Base-by-base conservation (phyloP, 345 rosid genomes). In the Conringia planisiliqua region DNA sequence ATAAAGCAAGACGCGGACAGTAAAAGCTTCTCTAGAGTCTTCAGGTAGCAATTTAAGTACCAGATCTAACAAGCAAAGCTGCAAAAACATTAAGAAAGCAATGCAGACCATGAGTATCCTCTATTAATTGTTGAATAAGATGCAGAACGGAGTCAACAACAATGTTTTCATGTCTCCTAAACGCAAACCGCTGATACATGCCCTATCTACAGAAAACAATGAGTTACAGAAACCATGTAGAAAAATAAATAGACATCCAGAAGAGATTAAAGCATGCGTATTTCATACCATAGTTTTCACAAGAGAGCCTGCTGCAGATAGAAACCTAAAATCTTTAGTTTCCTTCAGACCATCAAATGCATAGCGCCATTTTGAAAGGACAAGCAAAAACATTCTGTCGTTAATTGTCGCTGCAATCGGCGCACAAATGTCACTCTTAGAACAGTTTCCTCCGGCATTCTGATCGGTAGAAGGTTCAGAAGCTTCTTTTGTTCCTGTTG, bases 351-450 rank as follows among this genome's bases (percentile, higher is more conserved):
- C 87, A 59, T 95, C 97, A 85, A 86, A 89, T 57, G 93, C 90
- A 79, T 56, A 47, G 50, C 86, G 91, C 99, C 99, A 95, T 72
- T 82, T 92, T 43, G 96, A 92, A 66, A 86, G 76, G 75, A 95
- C 88, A 59, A 95, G 85, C 61, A 56, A 52, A 81, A 95, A 92
- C 99, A 92, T 90, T 57, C 92, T 84, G 80, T 95, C 97, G 67
- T 90, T 87, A 83, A 92, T 87, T 50, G 99, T 79, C 80, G 87
- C 88, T 69, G 99, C 92, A 81, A 95, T 86, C 14, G 99, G 99
- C 65, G 97, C 97, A 77, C 99, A 95, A 48, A 89, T 68, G 82
- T 86, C 86, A 75, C 87, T 96, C 55, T 85, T 83, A 80, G 87
- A 89, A 70, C 67, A 56, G 35, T 87, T 82, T 73, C 35, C 78